These are phyloP conservation scores for Gracilaria domingensis DNA, from an alignment of 23 red algal species.

Conservation along the genomic window DNA sequence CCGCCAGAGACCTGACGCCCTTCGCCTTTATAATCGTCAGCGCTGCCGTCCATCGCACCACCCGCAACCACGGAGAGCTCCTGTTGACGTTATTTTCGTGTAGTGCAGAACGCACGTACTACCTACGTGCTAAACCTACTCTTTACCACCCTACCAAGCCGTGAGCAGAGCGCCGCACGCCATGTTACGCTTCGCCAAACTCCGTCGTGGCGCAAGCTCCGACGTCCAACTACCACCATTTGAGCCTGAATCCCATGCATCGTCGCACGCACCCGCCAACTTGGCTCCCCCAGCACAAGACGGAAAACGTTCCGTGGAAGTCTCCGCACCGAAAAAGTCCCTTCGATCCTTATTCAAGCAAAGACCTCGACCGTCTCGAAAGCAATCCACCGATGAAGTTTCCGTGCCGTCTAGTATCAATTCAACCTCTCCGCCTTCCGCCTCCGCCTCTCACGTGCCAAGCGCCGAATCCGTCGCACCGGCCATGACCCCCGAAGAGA, in stretches of 20 bases:
- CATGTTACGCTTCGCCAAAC: slow-evolving; percentile 28
- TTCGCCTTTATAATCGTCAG: neutral
- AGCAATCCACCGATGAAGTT: slow-evolving; percentile 12
- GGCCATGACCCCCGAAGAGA: neutral
- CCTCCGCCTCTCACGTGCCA: slow-evolving; percentile 4
- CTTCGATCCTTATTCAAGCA: neutral
- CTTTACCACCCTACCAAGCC: neutral
- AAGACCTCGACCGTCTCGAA: slow-evolving; percentile 12
- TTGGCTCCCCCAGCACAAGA: neutral
- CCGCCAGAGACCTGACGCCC: neutral
- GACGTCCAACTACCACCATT: slow-evolving; percentile 12
- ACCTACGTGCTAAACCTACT: neutral
- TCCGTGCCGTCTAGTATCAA: slow-evolving; percentile 1
- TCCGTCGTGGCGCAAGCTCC: neutral
- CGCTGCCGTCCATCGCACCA: neutral
- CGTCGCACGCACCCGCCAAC: neutral
- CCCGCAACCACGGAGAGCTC: neutral
- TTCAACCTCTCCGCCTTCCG: slow-evolving; percentile 6
- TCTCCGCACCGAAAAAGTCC: slow-evolving; percentile 2
- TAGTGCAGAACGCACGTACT: neutral
- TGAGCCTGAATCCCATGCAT: neutral
- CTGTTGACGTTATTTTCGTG: neutral
- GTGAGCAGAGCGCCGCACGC: neutral
- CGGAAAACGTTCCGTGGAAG: neutral
- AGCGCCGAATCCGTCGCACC: neutral